phyloP scores from a whole-genome alignment of 345 rosid species.

The Brassica rapa region DNA sequence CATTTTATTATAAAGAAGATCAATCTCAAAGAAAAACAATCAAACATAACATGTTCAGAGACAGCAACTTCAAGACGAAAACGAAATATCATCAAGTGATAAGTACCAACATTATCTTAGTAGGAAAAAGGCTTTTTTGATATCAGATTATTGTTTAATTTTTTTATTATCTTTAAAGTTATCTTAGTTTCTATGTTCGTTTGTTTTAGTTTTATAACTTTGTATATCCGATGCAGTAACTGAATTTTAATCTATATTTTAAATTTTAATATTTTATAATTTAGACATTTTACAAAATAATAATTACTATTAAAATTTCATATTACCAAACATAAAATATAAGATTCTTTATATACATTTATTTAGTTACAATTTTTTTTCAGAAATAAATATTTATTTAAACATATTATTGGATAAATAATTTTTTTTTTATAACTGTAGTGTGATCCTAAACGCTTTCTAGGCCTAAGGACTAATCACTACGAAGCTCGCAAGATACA shows the following conservation, averaged over 20 bases:
- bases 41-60: not conserved
- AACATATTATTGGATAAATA: not conserved
- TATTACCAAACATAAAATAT: not conserved
- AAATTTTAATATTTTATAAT: not conserved
- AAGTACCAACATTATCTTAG: not conserved
- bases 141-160: not conserved
- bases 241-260: too few species aligned
- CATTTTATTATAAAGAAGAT: not conserved
- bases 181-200: not conserved
- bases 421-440: too few species aligned
- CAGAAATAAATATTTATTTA: not conserved
- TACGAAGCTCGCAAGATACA: too few species aligned
- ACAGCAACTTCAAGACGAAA: not conserved
- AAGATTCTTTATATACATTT: not conserved
- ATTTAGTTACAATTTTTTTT: not conserved
- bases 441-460: too few species aligned
- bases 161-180: not conserved
- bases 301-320: not conserved
- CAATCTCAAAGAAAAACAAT: not conserved
- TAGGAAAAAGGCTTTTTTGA: not conserved
- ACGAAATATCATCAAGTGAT: not conserved
- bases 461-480: too few species aligned
- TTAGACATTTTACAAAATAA: not conserved
- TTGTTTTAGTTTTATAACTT: not conserved
- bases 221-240: not conserved